These are phyloP conservation scores for Tillandsia leiboldiana DNA, from an alignment of 176 grass and related monocot species.

Conservation along the genomic window DNA sequence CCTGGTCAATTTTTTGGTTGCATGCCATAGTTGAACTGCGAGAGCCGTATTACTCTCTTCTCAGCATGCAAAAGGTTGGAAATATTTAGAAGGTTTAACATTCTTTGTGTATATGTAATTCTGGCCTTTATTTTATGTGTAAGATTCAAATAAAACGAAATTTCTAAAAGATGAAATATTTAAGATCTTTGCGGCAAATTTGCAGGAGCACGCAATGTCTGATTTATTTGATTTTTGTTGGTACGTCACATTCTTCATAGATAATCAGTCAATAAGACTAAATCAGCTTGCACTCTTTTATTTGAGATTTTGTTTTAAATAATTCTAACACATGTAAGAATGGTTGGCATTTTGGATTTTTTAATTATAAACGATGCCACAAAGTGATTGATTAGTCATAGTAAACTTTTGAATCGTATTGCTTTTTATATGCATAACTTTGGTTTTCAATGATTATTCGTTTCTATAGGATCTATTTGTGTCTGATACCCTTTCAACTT, in stretches of 20 bases:
- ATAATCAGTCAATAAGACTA: constrained; percentile 34
- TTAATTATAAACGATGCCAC: no score
- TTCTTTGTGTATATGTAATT: background rate
- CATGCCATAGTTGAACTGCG: constrained; percentile 10
- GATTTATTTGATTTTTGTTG: constrained; percentile 84
- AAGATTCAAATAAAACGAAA: constrained; percentile 19
- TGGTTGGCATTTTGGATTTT: no score
- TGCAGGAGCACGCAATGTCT: constrained; percentile 55
- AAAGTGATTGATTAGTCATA: no score
- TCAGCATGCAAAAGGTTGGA: constrained; percentile 30
- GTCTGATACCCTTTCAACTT: no score
- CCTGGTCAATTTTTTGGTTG: constrained; percentile 8
- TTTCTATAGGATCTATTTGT: no score
- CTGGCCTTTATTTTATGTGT: constrained; percentile 10
- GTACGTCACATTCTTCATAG: constrained; percentile 63
- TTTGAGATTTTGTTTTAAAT: background rate
- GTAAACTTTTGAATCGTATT: no score
- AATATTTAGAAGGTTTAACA: background rate
- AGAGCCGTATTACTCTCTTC: constrained; percentile 16
- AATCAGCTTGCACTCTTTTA: background rate
- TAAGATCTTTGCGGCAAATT: constrained; percentile 23
- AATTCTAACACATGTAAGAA: background rate
- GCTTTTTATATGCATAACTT: no score
- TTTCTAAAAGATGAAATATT: constrained; percentile 19
- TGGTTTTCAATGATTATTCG: no score